Evolutionary conservation across 371 early-diverging fungal species (phyloP), one percentile per base, ranked within the genome.

Genomic region (Funneliformis caledonium): DNA sequence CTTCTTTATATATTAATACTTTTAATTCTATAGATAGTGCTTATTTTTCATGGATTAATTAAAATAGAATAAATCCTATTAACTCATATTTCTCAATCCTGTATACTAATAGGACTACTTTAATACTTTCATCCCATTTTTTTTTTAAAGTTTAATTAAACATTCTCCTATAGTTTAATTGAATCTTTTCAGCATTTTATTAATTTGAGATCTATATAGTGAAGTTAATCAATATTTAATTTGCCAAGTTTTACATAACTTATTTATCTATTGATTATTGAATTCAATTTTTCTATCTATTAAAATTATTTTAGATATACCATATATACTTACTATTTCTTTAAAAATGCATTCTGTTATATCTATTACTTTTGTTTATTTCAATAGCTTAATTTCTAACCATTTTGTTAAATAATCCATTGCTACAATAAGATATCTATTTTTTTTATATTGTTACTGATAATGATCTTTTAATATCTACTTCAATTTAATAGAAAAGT

Each of bases 351-450:
- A 88, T 0, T 77, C 56, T 10, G 84, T 85, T 4, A 86, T 82
- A n/a, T n/a, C n/a, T n/a, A n/a, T n/a, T 0, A 79, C 76, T 14
- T 80, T 64, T 10, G 81, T 82, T 2, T 82, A 80, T 0, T 84
- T 82, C 11, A 87, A 16, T 5, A 88, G 86, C 26, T 16, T 77
- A 0, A 87, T 87, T 9, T 87, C 72, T 0, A 84, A 78, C 88
- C 88, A 88, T 61, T 82, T 82, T 1, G 87, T 86, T 0, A 81
- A 78, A 68, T 85, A 79, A 65, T 90, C 89, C 43, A 87, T 84
- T 9, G 88, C 87, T 0, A 85, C 81, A 0, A 89, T 33, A 4
- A 90, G 87, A 82, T 83, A 88, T 14, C 68, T 81, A 75, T 88
- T 88, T 1, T 84, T 83, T 0, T 59, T 8, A n/a, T 10, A 67